phyloP scores from a whole-genome alignment of 768 basidiomycete genomes.

The Kwoniella heveanensis region DNA sequence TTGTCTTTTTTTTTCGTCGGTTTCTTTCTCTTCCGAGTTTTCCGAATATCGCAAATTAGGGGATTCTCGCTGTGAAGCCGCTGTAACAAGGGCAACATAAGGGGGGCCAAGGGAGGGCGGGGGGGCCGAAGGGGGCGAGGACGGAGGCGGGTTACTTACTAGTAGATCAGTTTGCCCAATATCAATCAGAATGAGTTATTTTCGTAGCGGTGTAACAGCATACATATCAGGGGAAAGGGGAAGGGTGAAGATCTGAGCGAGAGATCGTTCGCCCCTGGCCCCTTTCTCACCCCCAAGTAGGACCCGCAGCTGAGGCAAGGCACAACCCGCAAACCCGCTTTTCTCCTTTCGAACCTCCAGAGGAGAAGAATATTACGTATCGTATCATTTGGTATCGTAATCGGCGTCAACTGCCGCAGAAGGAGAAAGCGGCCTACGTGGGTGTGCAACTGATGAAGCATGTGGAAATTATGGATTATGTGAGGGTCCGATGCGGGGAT shows the following conservation, averaged over 20 bases:
- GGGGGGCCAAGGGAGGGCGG: neutral
- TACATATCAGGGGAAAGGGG: no score
- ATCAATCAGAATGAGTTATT: neutral
- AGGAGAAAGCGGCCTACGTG: neutral
- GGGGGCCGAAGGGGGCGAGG: neutral
- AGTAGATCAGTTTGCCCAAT: no score
- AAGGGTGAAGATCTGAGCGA: no score
- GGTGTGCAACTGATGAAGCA: neutral
- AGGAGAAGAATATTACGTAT: neutral
- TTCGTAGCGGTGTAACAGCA: neutral
- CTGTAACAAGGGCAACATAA: no score
- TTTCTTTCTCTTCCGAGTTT: conserved; percentile 1
- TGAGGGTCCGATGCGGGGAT: no score
- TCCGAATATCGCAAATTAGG: neutral
- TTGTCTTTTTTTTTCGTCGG: no score
- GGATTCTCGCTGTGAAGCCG: neutral
- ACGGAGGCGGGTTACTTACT: neutral
- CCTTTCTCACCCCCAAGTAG: conserved; percentile 1
- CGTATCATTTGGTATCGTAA: neutral
- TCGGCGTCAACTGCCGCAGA: neutral
- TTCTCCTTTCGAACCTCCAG: neutral
- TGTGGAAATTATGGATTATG: neutral
- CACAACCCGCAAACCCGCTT: conserved; percentile 1
- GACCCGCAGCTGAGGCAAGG: neutral
- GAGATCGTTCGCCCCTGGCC: no score